These are phyloP conservation scores for Trichothecium sympodiale DNA, from an alignment of 2,329 filamentous ascomycete genomes.

Conservation along the genomic window DNA sequence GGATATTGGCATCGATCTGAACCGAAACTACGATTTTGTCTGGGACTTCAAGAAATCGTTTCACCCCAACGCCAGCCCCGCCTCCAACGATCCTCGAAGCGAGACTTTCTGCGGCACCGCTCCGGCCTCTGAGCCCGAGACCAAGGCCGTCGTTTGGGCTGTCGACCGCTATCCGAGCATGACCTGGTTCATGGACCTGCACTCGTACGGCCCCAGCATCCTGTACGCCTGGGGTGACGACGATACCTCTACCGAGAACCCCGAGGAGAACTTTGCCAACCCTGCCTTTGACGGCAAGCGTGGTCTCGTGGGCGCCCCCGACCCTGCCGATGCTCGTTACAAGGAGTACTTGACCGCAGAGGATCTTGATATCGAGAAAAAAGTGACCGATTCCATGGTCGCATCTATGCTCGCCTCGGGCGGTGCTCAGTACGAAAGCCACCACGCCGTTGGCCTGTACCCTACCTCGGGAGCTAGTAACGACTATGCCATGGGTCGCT, in stretches of 20 bases:
- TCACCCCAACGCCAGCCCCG: slow-evolving; percentile 21
- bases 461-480: slow-evolving; percentile 30
- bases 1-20: slow-evolving; percentile 33
- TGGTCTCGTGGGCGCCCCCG: slow-evolving; percentile 23
- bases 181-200: slow-evolving; percentile 43
- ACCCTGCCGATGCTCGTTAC: too few species aligned
- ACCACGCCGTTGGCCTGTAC: slow-evolving; percentile 27
- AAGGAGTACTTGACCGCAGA: slow-evolving; percentile 25
- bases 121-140: slow-evolving; percentile 40
- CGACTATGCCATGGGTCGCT: slow-evolving; percentile 30
- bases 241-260: slow-evolving; percentile 29
- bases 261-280: slow-evolving; percentile 38
- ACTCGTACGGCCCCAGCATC: slow-evolving; percentile 36
- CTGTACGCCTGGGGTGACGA: slow-evolving; percentile 44
- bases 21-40: slow-evolving; percentile 41
- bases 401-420: slow-evolving; percentile 21
- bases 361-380: slow-evolving; percentile 18
- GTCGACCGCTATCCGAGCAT: slow-evolving; percentile 36
- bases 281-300: slow-evolving; percentile 33
- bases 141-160: slow-evolving; percentile 37
- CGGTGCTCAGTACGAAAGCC: slow-evolving; percentile 21
- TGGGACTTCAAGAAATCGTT: slow-evolving; percentile 37
- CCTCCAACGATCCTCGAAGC: slow-evolving; percentile 20
- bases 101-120: slow-evolving; percentile 35
- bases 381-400: slow-evolving; percentile 19